These are phyloP conservation scores for Themeda triandra DNA, from an alignment of 176 grass and related monocot genomes.

Conservation along the genomic window DNA sequence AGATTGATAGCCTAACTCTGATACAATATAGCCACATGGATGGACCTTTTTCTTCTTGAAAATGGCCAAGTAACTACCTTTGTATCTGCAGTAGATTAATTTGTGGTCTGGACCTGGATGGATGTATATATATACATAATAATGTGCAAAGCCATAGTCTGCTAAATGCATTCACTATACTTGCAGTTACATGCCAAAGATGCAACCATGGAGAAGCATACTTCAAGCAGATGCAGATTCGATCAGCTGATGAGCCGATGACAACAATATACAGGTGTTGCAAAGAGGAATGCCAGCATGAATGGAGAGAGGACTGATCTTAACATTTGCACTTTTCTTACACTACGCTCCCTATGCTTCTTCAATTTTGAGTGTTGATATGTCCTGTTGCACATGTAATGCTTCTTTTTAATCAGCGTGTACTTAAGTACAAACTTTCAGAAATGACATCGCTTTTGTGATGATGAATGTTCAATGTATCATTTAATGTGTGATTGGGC, in stretches of 20 bases:
- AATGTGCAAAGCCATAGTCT: not conserved
- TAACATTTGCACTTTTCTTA: not conserved
- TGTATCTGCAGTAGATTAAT: not conserved
- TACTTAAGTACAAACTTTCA: not conserved
- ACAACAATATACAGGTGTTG: conserved; percentile 57
- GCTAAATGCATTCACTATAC: not conserved
- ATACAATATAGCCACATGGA: not conserved
- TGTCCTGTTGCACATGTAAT: not conserved
- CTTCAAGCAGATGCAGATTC: conserved; percentile 53
- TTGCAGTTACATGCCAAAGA: conserved; percentile 56
- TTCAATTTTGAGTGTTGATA: not conserved
- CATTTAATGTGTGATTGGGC: too few relatives aligned
- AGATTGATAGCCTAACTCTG: not conserved
- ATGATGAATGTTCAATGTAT: too few relatives aligned
- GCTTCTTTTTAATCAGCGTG: conserved; percentile 1
- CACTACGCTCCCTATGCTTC: not conserved
- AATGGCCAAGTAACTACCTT: not conserved
- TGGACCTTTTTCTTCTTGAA: not conserved
- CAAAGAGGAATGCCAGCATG: conserved; percentile 39
- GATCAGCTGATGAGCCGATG: conserved; percentile 71
- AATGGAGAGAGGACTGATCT: conserved; percentile 65
- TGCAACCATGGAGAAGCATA: conserved; percentile 63
- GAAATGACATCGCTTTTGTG: too few relatives aligned
- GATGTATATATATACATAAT: not conserved
- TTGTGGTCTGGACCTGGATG: not conserved